A percentile compares a stretch with the other conserved stretches of the same genome.
Conservation (phyloP, 2,329 filamentous ascomycete genomes). For the Fusarium tuaranense region DNA sequence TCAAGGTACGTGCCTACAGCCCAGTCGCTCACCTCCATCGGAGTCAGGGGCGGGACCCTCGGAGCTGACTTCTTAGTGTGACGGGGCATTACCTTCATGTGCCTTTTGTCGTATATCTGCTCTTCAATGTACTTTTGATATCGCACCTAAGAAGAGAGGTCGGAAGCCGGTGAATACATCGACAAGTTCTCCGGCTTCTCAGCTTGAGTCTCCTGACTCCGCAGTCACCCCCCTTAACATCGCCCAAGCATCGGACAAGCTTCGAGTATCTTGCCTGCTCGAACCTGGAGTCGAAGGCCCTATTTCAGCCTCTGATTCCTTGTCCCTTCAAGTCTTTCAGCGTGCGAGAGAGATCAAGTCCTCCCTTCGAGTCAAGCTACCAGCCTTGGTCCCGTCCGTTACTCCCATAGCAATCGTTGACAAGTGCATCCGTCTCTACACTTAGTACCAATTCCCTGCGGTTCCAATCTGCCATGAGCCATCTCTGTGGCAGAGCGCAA, state of each 20-base stretch:
- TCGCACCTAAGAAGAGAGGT: not conserved
- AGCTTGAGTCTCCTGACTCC: not conserved
- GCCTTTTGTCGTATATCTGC: not conserved
- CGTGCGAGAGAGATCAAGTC: not conserved
- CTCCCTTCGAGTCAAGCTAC: not conserved
- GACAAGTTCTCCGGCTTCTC: not conserved
- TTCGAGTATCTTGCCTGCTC: not conserved
- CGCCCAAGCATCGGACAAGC: not conserved
- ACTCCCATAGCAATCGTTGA: not conserved
- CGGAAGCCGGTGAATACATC: not conserved
- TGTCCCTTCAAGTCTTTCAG: not conserved
- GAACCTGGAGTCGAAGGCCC: not conserved
- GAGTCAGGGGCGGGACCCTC: not conserved
- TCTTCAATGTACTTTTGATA: not conserved
- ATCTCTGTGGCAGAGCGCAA: not conserved
- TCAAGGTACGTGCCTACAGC: not conserved
- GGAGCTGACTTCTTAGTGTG: not conserved
- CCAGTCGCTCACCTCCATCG: not conserved
- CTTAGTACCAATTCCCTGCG: not conserved
- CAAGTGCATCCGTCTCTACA: not conserved
- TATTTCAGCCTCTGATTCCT: not conserved
- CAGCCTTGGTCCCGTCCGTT: not conserved
- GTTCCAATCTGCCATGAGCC: not conserved
- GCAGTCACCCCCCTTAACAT: not conserved
- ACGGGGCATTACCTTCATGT: not conserved